Evolutionary conservation across 345 rosid genomes (phyloP).

Genomic region (Crucihimalaya himalaica): DNA sequence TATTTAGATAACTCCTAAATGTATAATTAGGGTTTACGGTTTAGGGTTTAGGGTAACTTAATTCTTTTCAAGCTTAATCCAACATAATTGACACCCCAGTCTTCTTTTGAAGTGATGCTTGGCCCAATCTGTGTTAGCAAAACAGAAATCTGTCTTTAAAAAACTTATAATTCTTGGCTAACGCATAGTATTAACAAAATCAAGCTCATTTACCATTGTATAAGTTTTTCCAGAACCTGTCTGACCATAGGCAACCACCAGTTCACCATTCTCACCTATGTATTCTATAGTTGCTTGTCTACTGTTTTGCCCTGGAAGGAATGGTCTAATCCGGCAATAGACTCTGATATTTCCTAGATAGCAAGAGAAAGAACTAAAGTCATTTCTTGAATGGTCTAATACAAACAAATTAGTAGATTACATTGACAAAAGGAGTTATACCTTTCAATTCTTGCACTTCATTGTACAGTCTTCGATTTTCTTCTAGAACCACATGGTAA

Average conservation of each 20-base stretch:
- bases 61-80: too few relatives aligned
- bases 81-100: conserved; percentile 97
- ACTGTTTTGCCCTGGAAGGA: conserved; percentile 79
- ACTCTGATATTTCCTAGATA: conserved; percentile 90
- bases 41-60: too few relatives aligned
- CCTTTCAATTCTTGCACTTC: conserved; percentile 99
- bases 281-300: conserved; percentile 74
- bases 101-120: conserved; percentile 65
- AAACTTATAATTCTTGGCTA: conserved; percentile 15
- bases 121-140: conserved; percentile 79
- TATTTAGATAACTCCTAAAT: too few relatives aligned
- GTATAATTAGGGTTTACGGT: too few relatives aligned
- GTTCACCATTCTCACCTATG: conserved; percentile 88
- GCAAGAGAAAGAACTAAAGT: conserved; percentile 30
- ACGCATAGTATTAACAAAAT: conserved; percentile 10
- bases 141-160: conserved; percentile 20
- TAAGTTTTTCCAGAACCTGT: conserved; percentile 99
- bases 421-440: conserved; percentile 36
- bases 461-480: conserved; percentile 84
- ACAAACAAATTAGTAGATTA: conserved; percentile 2
- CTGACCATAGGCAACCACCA: conserved; percentile 92
- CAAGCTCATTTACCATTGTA: conserved; percentile 76
- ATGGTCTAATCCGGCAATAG: conserved; percentile 92
- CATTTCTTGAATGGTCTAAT: conserved; percentile 17
- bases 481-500: conserved; percentile 77